Evolutionary conservation across 2,329 filamentous ascomycete genomes (phyloP), one percentile per base, ranked within the genome.

Genomic region (Fusarium zealandicum): DNA sequence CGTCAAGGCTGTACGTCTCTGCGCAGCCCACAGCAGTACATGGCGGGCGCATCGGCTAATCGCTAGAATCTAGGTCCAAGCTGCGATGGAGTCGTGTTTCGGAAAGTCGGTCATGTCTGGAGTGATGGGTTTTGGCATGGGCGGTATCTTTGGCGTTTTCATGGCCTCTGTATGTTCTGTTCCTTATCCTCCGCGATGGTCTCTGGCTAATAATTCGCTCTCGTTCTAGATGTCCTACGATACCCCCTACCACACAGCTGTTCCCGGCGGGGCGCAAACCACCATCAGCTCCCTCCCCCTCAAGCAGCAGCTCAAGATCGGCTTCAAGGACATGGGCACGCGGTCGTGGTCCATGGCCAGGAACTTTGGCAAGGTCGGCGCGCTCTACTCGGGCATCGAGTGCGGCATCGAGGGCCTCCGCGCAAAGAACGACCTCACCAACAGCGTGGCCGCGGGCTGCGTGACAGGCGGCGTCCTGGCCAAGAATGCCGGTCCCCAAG

Each of bases 281-380:
- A 73, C 79, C 40, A 69, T 87, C 55, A 72, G 78, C 35, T 80
- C 80, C n/a, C 85, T 99, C 16, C 93, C 95, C 22, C 82, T 93
- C 61, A 84, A 87, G 38, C 86, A 96, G 73, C 95, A 98, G 76
- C 82, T 99, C 47, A 86, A 85, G 59, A 77, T 84, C 69, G 95
- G 95, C 46, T 92, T 99, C 79, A 92, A 90, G 74, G 95, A 99
- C 75, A 98, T 99, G 93, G 95, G 95, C 63, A 76, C 82, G 60
- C 86, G 91, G 11, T 93, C 91, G 5, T 90, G 82, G 75, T 89
- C 87, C 59, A 91, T 88, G 40, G 95, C 93, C 48, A 95, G 93
- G 78, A 98, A 96, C 80, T 99, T 99, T 72, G 93, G 91, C 59
- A 89, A 93, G 66, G 92, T 99, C 42, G 95, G 95, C 67, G 90